phyloP scores from a whole-genome alignment of 2,329 filamentous ascomycete genomes.

The Calonectria naviculata region DNA sequence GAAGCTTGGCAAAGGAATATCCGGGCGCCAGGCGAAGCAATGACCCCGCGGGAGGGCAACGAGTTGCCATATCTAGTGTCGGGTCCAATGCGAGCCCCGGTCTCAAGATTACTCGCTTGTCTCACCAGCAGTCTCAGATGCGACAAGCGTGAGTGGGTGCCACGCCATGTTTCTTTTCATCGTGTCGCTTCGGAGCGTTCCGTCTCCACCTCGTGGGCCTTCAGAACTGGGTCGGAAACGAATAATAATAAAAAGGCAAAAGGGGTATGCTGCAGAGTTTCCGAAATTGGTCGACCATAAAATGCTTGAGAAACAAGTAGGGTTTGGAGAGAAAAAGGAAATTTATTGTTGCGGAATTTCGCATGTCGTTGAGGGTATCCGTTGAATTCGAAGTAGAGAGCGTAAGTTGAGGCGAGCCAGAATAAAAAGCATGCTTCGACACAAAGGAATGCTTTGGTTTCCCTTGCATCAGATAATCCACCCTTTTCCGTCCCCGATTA shows the following conservation, averaged over 20 bases:
- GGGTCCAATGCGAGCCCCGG: neutral
- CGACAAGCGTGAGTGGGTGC: neutral
- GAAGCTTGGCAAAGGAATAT: slow-evolving; percentile 13
- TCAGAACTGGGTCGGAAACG: slow-evolving; percentile 32
- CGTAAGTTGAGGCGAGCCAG: slow-evolving; percentile 5
- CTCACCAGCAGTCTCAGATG: slow-evolving; percentile 4
- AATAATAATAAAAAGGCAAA: slow-evolving; percentile 42
- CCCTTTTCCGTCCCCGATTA: slow-evolving; percentile 33
- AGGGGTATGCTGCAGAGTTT: slow-evolving; percentile 51
- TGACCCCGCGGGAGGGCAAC: neutral
- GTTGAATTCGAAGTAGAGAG: slow-evolving; percentile 19
- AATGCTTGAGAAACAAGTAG: slow-evolving; percentile 30
- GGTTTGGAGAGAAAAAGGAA: slow-evolving; percentile 30
- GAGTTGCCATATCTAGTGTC: neutral
- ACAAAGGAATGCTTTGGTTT: slow-evolving; percentile 2
- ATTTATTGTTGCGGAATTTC: slow-evolving; percentile 26
- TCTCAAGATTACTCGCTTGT: neutral
- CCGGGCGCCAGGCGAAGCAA: slow-evolving; percentile 26
- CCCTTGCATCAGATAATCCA: slow-evolving; percentile 16
- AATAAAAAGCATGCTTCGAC: slow-evolving; percentile 18
- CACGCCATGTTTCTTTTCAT: neutral
- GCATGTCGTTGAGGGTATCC: slow-evolving; percentile 31
- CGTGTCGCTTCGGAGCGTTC: slow-evolving; percentile 2
- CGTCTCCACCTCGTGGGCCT: slow-evolving; percentile 27
- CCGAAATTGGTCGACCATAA: slow-evolving; percentile 37